Percentiles rank a stretch among this genome's conserved stretches.
These are phyloP conservation scores for Boletus patriciae DNA, from an alignment of 768 basidiomycete genomes.

Conservation along the genomic window DNA sequence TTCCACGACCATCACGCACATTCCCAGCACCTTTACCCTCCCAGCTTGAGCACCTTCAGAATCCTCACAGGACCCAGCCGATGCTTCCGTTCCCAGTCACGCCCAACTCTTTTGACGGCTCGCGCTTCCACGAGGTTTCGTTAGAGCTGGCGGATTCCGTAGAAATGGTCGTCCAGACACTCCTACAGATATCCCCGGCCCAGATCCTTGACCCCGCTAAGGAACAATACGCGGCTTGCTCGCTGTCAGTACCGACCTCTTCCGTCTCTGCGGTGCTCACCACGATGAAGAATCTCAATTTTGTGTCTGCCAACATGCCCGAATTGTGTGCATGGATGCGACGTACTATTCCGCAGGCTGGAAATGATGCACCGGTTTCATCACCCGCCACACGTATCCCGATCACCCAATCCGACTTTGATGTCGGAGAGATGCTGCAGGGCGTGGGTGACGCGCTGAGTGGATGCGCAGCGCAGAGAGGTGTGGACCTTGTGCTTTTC, in stretches of 20 bases:
- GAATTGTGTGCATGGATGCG: conserved; percentile 31
- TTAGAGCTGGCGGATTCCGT: conserved; percentile 88
- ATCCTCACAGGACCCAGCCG: conserved; percentile 51
- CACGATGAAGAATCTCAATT: conserved; percentile 91
- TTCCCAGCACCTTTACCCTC: conserved; percentile 79
- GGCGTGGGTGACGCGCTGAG: conserved; percentile 85
- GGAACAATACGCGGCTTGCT: conserved; percentile 89
- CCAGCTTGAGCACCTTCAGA: conserved; percentile 71
- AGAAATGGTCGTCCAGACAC: conserved; percentile 87
- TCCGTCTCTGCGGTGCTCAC: conserved; percentile 88
- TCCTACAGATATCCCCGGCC: conserved; percentile 85
- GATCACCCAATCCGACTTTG: conserved; percentile 62
- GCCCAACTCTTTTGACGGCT: conserved; percentile 21
- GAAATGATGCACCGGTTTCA: conserved; percentile 19
- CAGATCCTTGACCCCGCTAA: conserved; percentile 91
- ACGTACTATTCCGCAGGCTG: conserved; percentile 15
- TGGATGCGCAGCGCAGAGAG: conserved; percentile 76
- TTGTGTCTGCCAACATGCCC: conserved; percentile 83
- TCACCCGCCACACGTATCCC: conserved; percentile 17
- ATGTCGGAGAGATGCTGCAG: conserved; percentile 89
- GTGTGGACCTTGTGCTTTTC: conserved; percentile 89
- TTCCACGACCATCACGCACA: conserved; percentile 68
- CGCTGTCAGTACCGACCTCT: conserved; percentile 82
- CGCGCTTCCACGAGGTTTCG: conserved; percentile 66
- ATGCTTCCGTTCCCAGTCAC: conserved; percentile 14